These are phyloP conservation scores for Sergeia podlipaevii DNA, from an alignment of 208 protist species.

Conservation along the genomic window DNA sequence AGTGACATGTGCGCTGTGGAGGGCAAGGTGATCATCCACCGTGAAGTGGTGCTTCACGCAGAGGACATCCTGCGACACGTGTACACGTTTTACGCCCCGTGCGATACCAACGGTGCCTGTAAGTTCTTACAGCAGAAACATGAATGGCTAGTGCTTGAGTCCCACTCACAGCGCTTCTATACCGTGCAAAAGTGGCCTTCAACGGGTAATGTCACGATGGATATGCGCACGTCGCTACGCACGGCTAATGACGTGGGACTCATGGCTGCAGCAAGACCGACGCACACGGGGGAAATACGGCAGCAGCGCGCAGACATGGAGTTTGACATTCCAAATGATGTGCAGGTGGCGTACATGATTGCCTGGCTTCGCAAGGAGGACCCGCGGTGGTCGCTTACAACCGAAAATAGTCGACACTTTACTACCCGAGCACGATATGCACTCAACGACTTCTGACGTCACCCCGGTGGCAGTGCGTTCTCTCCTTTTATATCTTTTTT, in stretches of 20 bases:
- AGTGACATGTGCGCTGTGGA: constrained; percentile 78
- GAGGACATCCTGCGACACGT: constrained; percentile 81
- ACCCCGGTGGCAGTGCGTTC: background rate
- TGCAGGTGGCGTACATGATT: constrained; percentile 90
- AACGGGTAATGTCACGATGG: constrained; percentile 83
- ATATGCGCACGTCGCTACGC: constrained; percentile 75
- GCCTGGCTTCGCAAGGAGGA: constrained; percentile 91
- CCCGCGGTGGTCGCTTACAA: constrained; percentile 87
- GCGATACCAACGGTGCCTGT: constrained; percentile 60
- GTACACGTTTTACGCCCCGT: constrained; percentile 85
- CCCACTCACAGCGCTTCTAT: constrained; percentile 68
- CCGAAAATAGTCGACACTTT: constrained; percentile 88
- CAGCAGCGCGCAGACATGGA: constrained; percentile 83
- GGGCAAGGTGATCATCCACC: constrained; percentile 81
- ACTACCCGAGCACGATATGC: constrained; percentile 76
- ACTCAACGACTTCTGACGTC: constrained; percentile 77
- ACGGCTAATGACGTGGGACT: constrained; percentile 86
- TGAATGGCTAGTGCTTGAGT: constrained; percentile 89
- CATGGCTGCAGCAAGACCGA: constrained; percentile 54
- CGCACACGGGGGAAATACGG: constrained; percentile 79
- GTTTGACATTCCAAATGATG: constrained; percentile 84
- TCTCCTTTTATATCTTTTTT: constrained; percentile 1
- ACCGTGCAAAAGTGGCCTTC: constrained; percentile 83
- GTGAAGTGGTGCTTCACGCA: constrained; percentile 81
- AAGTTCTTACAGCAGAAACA: constrained; percentile 83